phyloP scores from a whole-genome alignment of 176 grass and related monocot species.

The Leersia perrieri region DNA sequence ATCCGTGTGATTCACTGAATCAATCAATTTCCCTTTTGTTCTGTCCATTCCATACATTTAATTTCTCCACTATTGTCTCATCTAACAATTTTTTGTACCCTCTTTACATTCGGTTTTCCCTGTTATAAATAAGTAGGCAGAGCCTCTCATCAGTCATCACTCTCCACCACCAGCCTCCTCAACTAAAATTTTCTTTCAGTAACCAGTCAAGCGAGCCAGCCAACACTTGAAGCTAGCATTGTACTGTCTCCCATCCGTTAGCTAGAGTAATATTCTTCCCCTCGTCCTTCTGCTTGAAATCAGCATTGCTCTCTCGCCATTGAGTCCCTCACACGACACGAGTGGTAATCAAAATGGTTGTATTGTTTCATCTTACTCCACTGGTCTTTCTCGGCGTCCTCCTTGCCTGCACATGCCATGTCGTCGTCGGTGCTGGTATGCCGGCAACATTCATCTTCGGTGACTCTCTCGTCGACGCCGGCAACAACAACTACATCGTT shows the following conservation, averaged over 20 bases:
- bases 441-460: conserved; percentile 70
- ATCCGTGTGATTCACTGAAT: not conserved
- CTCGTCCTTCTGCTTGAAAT: not conserved
- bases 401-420: not conserved
- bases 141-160: not conserved
- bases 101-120: not conserved
- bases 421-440: not conserved
- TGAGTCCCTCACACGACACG: conserved; percentile 6
- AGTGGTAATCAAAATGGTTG: not conserved
- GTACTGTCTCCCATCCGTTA: not conserved
- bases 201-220: not conserved
- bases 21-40: not conserved
- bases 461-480: conserved; percentile 82
- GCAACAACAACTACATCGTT: conserved; percentile 82
- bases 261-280: not conserved
- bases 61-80: not conserved
- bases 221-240: not conserved
- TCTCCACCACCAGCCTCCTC: not conserved
- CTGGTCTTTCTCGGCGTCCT: conserved; percentile 35
- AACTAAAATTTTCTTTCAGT: not conserved
- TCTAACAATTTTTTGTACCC: not conserved
- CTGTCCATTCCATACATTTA: not conserved
- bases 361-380: not conserved
- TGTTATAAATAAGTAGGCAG: conserved; percentile 14
- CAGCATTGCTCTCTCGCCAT: not conserved